These are phyloP conservation scores for Trichoderma sp. DNA, from an alignment of 2,329 filamentous ascomycete genomes.

Conservation along the genomic window DNA sequence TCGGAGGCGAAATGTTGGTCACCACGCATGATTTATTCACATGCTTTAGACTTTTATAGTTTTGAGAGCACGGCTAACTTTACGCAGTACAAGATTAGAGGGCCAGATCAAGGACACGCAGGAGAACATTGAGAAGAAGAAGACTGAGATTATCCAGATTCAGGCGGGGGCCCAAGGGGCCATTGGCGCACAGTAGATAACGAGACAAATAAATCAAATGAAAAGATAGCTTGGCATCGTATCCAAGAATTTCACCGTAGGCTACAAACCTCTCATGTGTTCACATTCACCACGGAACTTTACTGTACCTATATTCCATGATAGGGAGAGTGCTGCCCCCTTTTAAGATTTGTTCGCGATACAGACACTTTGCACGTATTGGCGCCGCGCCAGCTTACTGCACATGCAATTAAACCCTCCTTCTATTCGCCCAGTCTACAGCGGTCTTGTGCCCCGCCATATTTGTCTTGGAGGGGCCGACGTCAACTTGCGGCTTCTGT, in stretches of 20 bases:
- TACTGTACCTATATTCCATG: background rate
- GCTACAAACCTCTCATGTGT: background rate
- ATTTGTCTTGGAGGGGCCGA: slow-evolving; percentile 14
- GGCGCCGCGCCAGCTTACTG: background rate
- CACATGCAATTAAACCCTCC: slow-evolving; percentile 13
- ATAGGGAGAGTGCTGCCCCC: background rate
- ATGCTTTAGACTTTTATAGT: background rate
- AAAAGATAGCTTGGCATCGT: background rate
- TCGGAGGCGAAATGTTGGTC: slow-evolving; percentile 84
- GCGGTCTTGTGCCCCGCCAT: slow-evolving; percentile 11
- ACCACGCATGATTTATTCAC: background rate
- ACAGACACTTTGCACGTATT: background rate
- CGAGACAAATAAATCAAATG: background rate
- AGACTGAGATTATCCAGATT: slow-evolving; percentile 56
- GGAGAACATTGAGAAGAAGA: slow-evolving; percentile 57
- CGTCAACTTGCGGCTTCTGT: background rate
- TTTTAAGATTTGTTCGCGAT: background rate
- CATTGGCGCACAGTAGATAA: slow-evolving; percentile 29
- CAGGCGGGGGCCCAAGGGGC: slow-evolving; percentile 50
- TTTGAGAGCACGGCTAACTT: slow-evolving; percentile 18
- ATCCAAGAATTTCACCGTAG: background rate
- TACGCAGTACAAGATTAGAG: slow-evolving; percentile 42
- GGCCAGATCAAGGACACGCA: slow-evolving; percentile 54
- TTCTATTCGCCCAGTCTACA: background rate
- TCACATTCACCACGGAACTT: background rate